Conservation (phyloP, 176 grass and related monocot genomes). For the Oropetium thomaeum region DNA sequence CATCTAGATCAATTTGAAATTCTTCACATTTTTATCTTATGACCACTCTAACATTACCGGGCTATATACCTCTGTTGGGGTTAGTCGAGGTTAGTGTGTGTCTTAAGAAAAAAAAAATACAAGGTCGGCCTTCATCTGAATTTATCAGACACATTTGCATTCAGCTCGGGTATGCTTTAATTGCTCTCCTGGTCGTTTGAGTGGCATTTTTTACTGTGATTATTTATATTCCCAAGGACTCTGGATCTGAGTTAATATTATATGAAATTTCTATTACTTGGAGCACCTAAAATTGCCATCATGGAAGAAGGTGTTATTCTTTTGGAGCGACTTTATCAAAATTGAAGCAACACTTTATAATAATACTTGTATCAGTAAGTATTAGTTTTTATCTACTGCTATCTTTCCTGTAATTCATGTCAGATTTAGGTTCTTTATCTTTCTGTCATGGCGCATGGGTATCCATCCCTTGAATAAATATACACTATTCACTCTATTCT, state of each 20-base stretch:
- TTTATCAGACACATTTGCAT: too few relatives aligned
- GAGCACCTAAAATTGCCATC: constrained; percentile 36
- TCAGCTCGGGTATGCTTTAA: not conserved
- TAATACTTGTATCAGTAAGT: constrained; percentile 45
- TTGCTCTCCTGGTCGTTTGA: not conserved
- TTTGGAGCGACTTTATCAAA: constrained; percentile 40
- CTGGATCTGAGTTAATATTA: constrained; percentile 16
- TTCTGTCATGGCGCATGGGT: not conserved
- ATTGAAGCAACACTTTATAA: constrained; percentile 42
- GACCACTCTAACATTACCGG: constrained; percentile 28
- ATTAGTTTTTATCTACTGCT: constrained; percentile 22
- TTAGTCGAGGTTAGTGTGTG: constrained; percentile 44
- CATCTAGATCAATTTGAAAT: constrained; percentile 43
- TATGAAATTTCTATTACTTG: constrained; percentile 22
- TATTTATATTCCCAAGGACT: not conserved
- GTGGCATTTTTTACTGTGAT: not conserved
- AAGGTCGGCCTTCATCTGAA: too few relatives aligned
- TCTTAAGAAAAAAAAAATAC: constrained; percentile 5
- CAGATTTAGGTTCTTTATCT: not conserved
- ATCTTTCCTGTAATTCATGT: constrained; percentile 18
- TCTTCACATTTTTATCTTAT: constrained; percentile 6
- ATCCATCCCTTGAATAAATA: not conserved
- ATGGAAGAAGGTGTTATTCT: constrained; percentile 22
- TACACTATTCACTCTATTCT: not conserved
- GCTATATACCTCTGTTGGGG: constrained; percentile 20